A percentile compares a stretch with the other conserved stretches of the same genome.
These are phyloP conservation scores for Retiboletus flavoniger DNA, from an alignment of 1,284 basidiomycete genomes.

Conservation along the genomic window DNA sequence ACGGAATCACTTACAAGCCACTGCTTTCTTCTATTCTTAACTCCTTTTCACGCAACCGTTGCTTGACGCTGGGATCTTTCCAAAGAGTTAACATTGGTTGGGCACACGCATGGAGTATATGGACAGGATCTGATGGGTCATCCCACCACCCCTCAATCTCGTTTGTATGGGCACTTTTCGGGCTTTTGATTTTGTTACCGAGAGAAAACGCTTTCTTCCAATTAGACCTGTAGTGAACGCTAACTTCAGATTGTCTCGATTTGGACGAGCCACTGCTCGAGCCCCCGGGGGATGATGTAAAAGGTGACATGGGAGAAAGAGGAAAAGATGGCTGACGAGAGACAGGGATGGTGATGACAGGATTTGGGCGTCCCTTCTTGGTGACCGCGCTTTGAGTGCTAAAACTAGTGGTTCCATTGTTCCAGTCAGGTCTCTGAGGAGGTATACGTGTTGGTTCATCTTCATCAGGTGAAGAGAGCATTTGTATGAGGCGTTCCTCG, in stretches of 20 bases:
- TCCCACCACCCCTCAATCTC: slow-evolving; percentile 81
- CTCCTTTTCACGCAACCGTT: slow-evolving; percentile 58
- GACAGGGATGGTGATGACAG: slow-evolving; percentile 49
- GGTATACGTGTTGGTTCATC: slow-evolving; percentile 52
- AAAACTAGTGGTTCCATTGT: slow-evolving; percentile 23
- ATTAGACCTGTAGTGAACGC: slow-evolving; percentile 61
- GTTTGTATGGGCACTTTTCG: slow-evolving; percentile 62
- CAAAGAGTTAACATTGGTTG: slow-evolving; percentile 68
- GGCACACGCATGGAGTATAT: slow-evolving; percentile 60
- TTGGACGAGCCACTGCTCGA: slow-evolving; percentile 35
- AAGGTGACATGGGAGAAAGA: slow-evolving; percentile 39
- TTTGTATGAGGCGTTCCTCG: slow-evolving; percentile 62
- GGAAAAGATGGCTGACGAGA: slow-evolving; percentile 33
- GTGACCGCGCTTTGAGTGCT: slow-evolving; percentile 5
- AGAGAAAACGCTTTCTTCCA: slow-evolving; percentile 73
- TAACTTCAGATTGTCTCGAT: slow-evolving; percentile 50
- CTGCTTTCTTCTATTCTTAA: slow-evolving; percentile 75
- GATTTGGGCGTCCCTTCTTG: slow-evolving; percentile 45
- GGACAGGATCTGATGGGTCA: slow-evolving; percentile 76
- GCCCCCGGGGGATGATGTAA: slow-evolving; percentile 34
- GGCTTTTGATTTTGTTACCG: slow-evolving; percentile 57
- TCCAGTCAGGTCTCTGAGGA: slow-evolving; percentile 37
- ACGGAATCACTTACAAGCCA: slow-evolving; percentile 61
- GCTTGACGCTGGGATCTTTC: slow-evolving; percentile 61
- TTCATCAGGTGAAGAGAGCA: slow-evolving; percentile 60